These are phyloP conservation scores for Cadophora sp. DNA, from an alignment of 2,329 filamentous ascomycete species.

Conservation along the genomic window DNA sequence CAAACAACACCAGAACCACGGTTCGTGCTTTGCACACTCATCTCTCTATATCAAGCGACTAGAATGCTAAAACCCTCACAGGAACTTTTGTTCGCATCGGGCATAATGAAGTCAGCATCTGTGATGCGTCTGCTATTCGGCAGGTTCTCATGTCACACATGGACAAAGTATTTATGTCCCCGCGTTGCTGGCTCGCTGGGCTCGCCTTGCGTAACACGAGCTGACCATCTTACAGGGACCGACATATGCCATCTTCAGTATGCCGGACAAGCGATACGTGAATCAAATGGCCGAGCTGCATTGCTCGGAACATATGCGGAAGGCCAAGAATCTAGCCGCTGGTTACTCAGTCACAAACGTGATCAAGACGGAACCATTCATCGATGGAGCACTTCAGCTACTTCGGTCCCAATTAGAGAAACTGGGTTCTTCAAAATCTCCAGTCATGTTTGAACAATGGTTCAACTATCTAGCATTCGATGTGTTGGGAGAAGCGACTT, in stretches of 20 bases:
- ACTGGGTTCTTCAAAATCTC: constrained; percentile 32
- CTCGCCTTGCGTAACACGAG: constrained; percentile 3
- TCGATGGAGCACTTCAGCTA: constrained; percentile 43
- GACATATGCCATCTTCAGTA: constrained; percentile 34
- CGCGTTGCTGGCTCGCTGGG: neutral
- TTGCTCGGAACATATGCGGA: constrained; percentile 46
- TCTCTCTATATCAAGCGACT: neutral
- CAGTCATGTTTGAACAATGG: constrained; percentile 49
- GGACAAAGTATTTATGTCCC: constrained; percentile 36
- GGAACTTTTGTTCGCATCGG: constrained; percentile 53
- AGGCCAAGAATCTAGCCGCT: constrained; percentile 45
- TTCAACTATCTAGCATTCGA: constrained; percentile 50
- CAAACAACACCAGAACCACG: constrained; percentile 49
- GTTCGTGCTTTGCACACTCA: constrained; percentile 35
- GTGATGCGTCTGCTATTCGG: constrained; percentile 49
- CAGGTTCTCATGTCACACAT: constrained; percentile 47
- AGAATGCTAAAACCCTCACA: constrained; percentile 21
- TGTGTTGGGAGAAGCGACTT: constrained; percentile 47
- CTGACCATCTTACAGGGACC: constrained; percentile 17
- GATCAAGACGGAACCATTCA: constrained; percentile 40
- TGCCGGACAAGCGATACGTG: constrained; percentile 50
- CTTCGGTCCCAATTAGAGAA: constrained; percentile 43
- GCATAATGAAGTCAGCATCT: constrained; percentile 53
- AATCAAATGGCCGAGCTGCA: constrained; percentile 50
- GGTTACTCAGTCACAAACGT: constrained; percentile 45